Conservation (phyloP, 805 yeast genomes). For the Teunomyces panamensis region DNA sequence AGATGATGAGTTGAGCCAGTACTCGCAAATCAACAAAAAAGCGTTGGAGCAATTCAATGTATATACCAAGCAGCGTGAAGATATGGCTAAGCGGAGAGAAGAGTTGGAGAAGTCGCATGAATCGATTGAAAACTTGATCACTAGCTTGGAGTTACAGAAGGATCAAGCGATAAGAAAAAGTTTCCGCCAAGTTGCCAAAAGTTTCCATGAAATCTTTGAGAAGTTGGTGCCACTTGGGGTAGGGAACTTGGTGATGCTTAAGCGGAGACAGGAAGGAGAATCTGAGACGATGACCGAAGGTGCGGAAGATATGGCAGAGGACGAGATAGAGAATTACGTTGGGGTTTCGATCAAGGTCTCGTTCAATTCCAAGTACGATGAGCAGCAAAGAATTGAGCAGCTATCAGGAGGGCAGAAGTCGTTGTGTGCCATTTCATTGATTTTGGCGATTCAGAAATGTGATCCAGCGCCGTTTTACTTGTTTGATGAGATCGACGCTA, state of each 20-base stretch:
- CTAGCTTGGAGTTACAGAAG: conserved; percentile 70
- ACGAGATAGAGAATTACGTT: conserved; percentile 52
- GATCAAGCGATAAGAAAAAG: conserved; percentile 78
- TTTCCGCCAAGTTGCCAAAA: conserved; percentile 69
- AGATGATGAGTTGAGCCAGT: conserved; percentile 57
- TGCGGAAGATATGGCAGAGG: conserved; percentile 13
- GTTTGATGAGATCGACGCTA: conserved; percentile 96
- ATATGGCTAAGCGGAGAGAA: conserved; percentile 57
- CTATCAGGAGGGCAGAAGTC: conserved; percentile 97
- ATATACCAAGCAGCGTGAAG: conserved; percentile 70
- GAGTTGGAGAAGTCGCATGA: conserved; percentile 69
- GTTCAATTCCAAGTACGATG: conserved; percentile 81
- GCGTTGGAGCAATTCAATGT: conserved; percentile 80
- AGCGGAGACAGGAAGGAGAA: conserved; percentile 18
- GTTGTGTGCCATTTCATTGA: conserved; percentile 91
- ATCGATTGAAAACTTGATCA: conserved; percentile 71
- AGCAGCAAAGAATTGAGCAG: conserved; percentile 85
- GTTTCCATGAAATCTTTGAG: conserved; percentile 73
- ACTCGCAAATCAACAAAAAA: conserved; percentile 79
- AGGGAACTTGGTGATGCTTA: conserved; percentile 69
- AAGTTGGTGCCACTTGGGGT: conserved; percentile 79
- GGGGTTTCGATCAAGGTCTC: conserved; percentile 89
- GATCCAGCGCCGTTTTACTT: conserved; percentile 97
- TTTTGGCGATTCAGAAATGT: conserved; percentile 88
- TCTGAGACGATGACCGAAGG: conserved; percentile 14